Base-by-base conservation (phyloP, 2,329 filamentous ascomycete genomes). In the Pseudofabraea citricarpa region DNA sequence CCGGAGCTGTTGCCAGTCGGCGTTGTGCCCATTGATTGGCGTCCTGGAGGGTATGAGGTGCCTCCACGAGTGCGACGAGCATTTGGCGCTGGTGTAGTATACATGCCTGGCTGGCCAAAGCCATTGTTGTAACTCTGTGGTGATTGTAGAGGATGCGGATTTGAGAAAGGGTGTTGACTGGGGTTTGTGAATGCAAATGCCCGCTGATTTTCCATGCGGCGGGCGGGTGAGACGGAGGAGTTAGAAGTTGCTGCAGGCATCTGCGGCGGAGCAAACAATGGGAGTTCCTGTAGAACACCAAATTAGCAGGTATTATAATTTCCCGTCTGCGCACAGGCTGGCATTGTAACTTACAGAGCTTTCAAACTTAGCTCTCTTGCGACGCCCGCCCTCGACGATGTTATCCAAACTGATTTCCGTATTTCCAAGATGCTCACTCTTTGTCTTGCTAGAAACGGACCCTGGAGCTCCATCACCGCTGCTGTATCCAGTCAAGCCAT, bases 401-500 rank as follows among this genome's bases (percentile, higher is more conserved):
- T 98, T 98, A 56, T 96, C 90, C 55, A 96, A 81, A 64, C 91
- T 97, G 61, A 98, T 98, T 56, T 98, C 93, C 13, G 93, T 95
- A 63, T 89, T 96, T 38, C 88, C 90, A 58, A 95, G 80, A 52
- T 89, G 85, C 58, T 96, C 90, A 52, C 74, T 81, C 65, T 87
- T 90, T 56, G 77, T 79, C 64, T 86, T 86, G 58, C 86, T 83
- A 46, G 85, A 85, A 53, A 85, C 75, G 43, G 88, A 90, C 53
- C 81, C 85, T 49, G 86, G 79, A 21, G 83, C 87, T 48, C 83
- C 85, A 53, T 95, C 90, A 55, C 87, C 90, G 64, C 90, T 94
- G 68, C 88, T 95, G 65, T 93, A 93, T 49, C 82, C 84, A 56
- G 83, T 83, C 53, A 78, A 62, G 55, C 74, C 79, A 52, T 95